These are phyloP conservation scores for Chlamydomonas eustigma DNA, from an alignment of 139 green algal species.

Conservation along the genomic window DNA sequence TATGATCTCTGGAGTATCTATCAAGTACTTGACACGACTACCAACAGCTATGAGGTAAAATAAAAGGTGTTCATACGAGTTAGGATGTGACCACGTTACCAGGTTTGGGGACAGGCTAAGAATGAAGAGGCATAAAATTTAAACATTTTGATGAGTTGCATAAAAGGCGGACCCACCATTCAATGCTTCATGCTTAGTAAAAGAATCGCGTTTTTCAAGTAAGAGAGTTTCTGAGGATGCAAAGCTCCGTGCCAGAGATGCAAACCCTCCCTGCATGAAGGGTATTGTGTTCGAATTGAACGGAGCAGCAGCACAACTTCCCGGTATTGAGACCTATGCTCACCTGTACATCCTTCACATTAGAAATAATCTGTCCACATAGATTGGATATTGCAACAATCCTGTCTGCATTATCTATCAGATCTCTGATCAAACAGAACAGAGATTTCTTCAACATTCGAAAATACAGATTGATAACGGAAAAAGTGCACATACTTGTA, in stretches of 20 bases:
- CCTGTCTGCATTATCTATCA: constrained; percentile 90
- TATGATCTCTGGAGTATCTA: constrained; percentile 96
- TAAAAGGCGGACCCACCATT: constrained; percentile 60
- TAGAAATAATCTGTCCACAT: constrained; percentile 53
- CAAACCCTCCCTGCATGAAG: constrained; percentile 35
- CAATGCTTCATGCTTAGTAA: constrained; percentile 54
- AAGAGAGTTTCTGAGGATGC: constrained; percentile 30
- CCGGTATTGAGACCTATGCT: background rate
- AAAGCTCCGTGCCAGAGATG: constrained; percentile 40
- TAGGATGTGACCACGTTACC: too few relatives aligned
- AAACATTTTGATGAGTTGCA: too few relatives aligned
- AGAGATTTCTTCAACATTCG: background rate
- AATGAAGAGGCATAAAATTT: too few relatives aligned
- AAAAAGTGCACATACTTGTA: constrained; percentile 56
- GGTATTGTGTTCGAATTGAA: background rate
- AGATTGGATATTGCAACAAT: constrained; percentile 75
- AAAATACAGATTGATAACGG: too few relatives aligned
- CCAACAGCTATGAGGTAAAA: constrained; percentile 58
- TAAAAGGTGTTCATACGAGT: too few relatives aligned
- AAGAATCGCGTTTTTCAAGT: constrained; percentile 41
- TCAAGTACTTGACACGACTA: constrained; percentile 86
- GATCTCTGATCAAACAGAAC: constrained; percentile 56
- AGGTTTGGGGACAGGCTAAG: too few relatives aligned
- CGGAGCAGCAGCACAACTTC: background rate
- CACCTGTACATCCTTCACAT: constrained; percentile 59